A percentile compares a stretch with the other conserved stretches of the same genome.
Conservation (phyloP, 2,329 filamentous ascomycete species). For the Aspergillus hortae region DNA sequence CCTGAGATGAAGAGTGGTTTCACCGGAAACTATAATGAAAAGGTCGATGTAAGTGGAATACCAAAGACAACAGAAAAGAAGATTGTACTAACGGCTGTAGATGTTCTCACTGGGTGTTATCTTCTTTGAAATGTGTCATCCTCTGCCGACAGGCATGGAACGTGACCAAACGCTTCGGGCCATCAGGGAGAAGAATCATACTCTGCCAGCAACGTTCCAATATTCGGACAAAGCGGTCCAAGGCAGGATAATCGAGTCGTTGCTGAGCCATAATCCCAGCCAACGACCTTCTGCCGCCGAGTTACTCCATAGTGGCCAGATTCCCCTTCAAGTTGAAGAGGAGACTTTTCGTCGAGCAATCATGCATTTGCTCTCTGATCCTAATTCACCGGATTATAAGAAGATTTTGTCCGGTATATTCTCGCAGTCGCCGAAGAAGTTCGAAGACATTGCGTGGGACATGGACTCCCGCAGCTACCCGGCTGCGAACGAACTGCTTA, state of each 20-base stretch:
- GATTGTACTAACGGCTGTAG: constrained; percentile 24
- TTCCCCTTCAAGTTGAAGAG: constrained; percentile 89
- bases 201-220: constrained; percentile 70
- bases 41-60: constrained; percentile 69
- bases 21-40: constrained; percentile 77
- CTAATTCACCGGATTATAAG: constrained; percentile 80
- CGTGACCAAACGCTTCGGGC: constrained; percentile 62
- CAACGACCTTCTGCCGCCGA: constrained; percentile 79
- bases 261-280: constrained; percentile 78
- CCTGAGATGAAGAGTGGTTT: constrained; percentile 80
- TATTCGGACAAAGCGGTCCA: constrained; percentile 65
- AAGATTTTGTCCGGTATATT: constrained; percentile 88
- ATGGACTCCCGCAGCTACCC: constrained; percentile 57
- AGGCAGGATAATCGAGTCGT: constrained; percentile 70
- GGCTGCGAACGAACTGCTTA: constrained; percentile 54
- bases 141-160: constrained; percentile 61
- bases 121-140: constrained; percentile 92
- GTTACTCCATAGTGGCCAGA: constrained; percentile 76
- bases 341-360: constrained; percentile 83
- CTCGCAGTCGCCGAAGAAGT: constrained; percentile 67
- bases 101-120: constrained; percentile 98
- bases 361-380: constrained; percentile 70
- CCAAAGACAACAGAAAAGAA: not conserved
- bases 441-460: constrained; percentile 79
- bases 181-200: constrained; percentile 64